phyloP scores from a whole-genome alignment of 805 yeast species.

The Alloascoidea hylecoeti region DNA sequence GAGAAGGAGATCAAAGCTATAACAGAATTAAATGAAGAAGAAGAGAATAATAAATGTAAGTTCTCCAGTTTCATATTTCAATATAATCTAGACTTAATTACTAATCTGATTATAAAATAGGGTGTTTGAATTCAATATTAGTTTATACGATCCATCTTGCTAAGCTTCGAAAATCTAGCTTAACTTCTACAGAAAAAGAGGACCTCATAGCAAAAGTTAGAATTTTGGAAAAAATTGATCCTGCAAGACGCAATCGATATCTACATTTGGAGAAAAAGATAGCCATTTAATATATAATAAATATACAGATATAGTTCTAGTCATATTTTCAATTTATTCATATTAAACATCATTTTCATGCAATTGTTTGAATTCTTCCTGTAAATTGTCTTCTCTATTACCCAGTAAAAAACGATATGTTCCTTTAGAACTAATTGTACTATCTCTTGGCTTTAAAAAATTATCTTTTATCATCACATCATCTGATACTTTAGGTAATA shows the following conservation, averaged over 20 bases:
- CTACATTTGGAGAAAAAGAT: constrained; percentile 19
- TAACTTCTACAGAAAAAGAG: constrained; percentile 11
- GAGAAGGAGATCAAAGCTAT: constrained; percentile 31
- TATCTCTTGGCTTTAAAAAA: constrained; percentile 3
- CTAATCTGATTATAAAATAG: constrained; percentile 39
- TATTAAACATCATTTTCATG: too few species aligned
- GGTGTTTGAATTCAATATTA: constrained; percentile 53
- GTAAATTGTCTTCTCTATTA: constrained; percentile 2
- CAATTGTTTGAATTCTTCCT: too few species aligned
- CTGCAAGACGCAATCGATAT: constrained; percentile 47
- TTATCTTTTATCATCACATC: constrained; percentile 5
- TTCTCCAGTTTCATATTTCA: neutral
- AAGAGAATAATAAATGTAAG: constrained; percentile 46
- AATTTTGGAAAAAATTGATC: constrained; percentile 37
- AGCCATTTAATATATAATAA: too few species aligned
- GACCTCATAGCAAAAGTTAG: constrained; percentile 21
- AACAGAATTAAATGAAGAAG: constrained; percentile 55
- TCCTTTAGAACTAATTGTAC: neutral
- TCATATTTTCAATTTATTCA: too few species aligned
- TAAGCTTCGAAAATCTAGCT: constrained; percentile 7
- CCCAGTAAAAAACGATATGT: constrained; percentile 32
- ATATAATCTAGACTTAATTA: neutral
- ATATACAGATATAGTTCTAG: too few species aligned
- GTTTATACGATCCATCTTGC: constrained; percentile 22
- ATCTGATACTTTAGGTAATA: constrained; percentile 1